These are phyloP conservation scores for Fonsecaea pedrosoi DNA, from an alignment of 2,329 filamentous ascomycete genomes.

Conservation along the genomic window DNA sequence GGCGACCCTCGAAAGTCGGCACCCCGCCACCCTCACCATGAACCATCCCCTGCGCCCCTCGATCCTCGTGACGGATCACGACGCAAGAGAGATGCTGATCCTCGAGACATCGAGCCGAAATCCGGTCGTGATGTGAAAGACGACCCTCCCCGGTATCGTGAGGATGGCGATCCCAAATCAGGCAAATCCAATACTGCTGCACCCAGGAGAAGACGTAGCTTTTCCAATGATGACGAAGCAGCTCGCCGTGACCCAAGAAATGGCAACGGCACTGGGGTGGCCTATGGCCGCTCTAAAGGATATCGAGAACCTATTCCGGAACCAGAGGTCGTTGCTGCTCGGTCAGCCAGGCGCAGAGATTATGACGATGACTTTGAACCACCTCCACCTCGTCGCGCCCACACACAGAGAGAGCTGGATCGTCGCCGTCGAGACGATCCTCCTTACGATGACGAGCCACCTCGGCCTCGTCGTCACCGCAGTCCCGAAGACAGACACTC, in stretches of 20 bases:
- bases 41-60: constrained; percentile 23
- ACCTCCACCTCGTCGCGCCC: constrained; percentile 27
- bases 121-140: constrained; percentile 25
- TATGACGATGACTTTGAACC: constrained; percentile 31
- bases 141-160: constrained; percentile 25
- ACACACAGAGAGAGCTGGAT: constrained; percentile 31
- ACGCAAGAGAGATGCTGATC: constrained; percentile 26
- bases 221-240: constrained; percentile 29
- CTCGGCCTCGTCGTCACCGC: constrained; percentile 28
- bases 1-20: constrained; percentile 19
- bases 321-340: constrained; percentile 10
- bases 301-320: constrained; percentile 32
- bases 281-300: constrained; percentile 32
- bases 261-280: constrained; percentile 15
- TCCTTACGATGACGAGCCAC: constrained; percentile 28
- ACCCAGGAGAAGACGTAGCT: constrained; percentile 30
- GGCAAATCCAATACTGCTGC: constrained; percentile 31
- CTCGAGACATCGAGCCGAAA: constrained; percentile 32
- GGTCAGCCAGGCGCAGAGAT: constrained; percentile 23
- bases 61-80: constrained; percentile 26
- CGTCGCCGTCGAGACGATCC: constrained; percentile 29
- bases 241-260: constrained; percentile 10
- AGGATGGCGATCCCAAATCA: constrained; percentile 21
- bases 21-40: constrained; percentile 29
- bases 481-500: constrained; percentile 33